These are phyloP conservation scores for Neopestalotiopsis sp. DNA, from an alignment of 2,329 filamentous ascomycete species.

Conservation along the genomic window DNA sequence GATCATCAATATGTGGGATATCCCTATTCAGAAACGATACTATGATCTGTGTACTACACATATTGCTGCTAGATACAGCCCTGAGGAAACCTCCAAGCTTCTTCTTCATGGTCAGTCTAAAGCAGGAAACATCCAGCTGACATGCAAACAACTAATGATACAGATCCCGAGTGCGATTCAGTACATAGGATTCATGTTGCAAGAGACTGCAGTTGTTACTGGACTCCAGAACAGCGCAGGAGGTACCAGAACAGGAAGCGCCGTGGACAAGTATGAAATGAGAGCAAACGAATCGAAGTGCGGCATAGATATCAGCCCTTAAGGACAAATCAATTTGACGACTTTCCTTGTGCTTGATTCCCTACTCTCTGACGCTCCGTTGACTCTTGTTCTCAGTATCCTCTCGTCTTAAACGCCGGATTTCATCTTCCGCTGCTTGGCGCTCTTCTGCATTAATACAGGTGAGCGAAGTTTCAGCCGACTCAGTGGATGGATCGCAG, in stretches of 20 bases:
- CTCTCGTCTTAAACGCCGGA: neutral
- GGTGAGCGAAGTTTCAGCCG: too few species aligned
- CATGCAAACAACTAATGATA: neutral
- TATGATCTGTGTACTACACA: neutral
- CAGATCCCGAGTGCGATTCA: constrained; percentile 8
- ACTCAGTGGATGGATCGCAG: too few species aligned
- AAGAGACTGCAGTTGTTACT: constrained; percentile 3
- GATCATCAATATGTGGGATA: constrained; percentile 4
- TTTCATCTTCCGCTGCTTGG: neutral
- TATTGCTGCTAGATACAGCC: neutral
- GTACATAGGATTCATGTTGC: neutral
- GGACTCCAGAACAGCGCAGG: neutral
- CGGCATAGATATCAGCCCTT: neutral
- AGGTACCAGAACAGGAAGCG: constrained; percentile 11
- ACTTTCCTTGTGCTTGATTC: neutral
- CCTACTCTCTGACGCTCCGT: neutral
- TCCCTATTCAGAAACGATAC: neutral
- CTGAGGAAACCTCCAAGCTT: neutral
- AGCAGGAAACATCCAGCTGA: neutral
- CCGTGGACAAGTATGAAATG: neutral
- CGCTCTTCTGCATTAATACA: neutral
- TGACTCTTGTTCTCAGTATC: neutral
- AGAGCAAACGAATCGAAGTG: neutral
- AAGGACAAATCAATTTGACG: too few species aligned
- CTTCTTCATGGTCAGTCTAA: constrained; percentile 2